Evolutionary conservation across 305 asterid genomes (phyloP).

Genomic region (Rubia tinctorum): DNA sequence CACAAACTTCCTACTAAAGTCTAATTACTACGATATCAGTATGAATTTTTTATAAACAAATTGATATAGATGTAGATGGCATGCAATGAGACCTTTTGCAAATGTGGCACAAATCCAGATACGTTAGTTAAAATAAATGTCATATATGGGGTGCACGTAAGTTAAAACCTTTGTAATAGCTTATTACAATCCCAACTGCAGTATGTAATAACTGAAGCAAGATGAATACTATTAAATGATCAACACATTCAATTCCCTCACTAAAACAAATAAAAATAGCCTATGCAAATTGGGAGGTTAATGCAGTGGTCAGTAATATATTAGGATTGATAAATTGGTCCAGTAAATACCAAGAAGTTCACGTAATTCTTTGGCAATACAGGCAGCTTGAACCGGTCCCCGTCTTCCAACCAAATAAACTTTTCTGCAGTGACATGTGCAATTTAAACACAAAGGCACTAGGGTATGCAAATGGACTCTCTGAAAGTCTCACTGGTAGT

Average conservation of each 20-base stretch:
- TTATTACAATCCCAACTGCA: background rate
- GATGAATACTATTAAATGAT: background rate
- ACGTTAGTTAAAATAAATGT: background rate
- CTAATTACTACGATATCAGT: background rate
- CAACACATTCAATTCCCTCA: background rate
- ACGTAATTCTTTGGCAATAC: slow-evolving; percentile 91
- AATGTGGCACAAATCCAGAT: background rate
- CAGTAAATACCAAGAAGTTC: slow-evolving; percentile 65
- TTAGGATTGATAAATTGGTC: background rate
- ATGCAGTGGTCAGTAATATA: background rate
- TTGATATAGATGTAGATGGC: background rate
- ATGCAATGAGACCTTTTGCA: background rate
- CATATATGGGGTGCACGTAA: background rate
- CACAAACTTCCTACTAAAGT: background rate
- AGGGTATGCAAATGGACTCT: slow-evolving; percentile 8
- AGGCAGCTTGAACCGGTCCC: slow-evolving; percentile 96
- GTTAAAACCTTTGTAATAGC: background rate
- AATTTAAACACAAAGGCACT: background rate
- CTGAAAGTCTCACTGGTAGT: background rate
- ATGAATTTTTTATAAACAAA: background rate
- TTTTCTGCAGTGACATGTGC: slow-evolving; percentile 46
- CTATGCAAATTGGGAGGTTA: background rate
- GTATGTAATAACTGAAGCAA: background rate
- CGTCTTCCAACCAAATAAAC: slow-evolving; percentile 95
- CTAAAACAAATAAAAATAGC: background rate